phyloP scores from a whole-genome alignment of 2,329 filamentous ascomycete genomes.

The Fusarium devonianum region DNA sequence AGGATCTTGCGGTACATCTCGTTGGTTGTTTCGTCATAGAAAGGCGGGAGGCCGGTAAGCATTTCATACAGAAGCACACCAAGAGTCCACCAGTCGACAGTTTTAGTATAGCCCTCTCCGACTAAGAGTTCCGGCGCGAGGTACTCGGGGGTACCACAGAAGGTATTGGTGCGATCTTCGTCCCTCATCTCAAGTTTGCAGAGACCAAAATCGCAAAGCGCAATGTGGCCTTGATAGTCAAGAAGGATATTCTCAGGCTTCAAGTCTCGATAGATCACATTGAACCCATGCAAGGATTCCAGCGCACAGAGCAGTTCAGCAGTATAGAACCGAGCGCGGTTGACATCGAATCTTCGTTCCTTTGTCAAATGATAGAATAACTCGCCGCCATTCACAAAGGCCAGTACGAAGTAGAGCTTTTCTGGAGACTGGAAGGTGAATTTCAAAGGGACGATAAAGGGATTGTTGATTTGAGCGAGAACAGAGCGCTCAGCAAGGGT shows the following conservation, averaged over 20 bases:
- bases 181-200: conserved; percentile 99
- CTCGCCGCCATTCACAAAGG: conserved; percentile 97
- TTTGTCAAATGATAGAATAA: conserved; percentile 97
- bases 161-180: conserved; percentile 96
- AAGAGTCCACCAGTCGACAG: conserved; percentile 99
- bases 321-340: conserved; percentile 95
- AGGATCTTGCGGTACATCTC: conserved; percentile 99
- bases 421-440: conserved; percentile 99
- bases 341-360: conserved; percentile 97
- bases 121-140: conserved; percentile 92
- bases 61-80: conserved; percentile 98
- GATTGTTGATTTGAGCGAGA: conserved; percentile 98
- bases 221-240: conserved; percentile 97
- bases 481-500: conserved; percentile 98
- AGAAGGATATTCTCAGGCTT: conserved; percentile 93
- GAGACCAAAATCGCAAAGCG: conserved; percentile 95
- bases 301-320: conserved; percentile 94
- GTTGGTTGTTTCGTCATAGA: conserved; percentile 99
- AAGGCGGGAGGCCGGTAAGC: conserved; percentile 94
- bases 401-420: conserved; percentile 95
- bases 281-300: conserved; percentile 96
- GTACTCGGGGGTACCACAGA: conserved; percentile 98
- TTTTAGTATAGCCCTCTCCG: conserved; percentile 96
- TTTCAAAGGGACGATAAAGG: conserved; percentile 97
- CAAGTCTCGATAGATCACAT: conserved; percentile 86